Percentiles rank a stretch among this genome's conserved stretches.
phyloP scores from a whole-genome alignment of 208 protist genomes.

The Leishmania tropica region DNA sequence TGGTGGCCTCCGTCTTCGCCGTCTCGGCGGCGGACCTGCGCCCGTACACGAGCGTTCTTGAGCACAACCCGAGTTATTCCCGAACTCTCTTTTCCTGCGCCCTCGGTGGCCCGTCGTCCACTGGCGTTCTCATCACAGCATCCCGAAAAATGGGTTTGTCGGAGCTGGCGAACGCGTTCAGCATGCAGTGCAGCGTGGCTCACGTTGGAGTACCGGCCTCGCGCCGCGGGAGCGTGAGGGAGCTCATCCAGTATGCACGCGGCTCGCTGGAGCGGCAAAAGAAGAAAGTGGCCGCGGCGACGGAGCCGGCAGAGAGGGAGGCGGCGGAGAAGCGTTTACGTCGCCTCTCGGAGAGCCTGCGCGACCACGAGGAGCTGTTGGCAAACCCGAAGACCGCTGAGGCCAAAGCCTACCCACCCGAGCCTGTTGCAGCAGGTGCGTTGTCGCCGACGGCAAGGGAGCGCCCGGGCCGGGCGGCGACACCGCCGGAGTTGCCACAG shows the following conservation, averaged over 20 bases:
- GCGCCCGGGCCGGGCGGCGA: neutral
- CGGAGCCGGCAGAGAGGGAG: slow-evolving; percentile 34
- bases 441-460: slow-evolving; percentile 7
- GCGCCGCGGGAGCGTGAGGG: slow-evolving; percentile 58
- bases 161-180: slow-evolving; percentile 35
- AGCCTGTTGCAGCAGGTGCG: neutral
- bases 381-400: slow-evolving; percentile 37
- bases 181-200: slow-evolving; percentile 39
- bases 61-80: slow-evolving; percentile 32
- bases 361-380: slow-evolving; percentile 45
- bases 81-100: slow-evolving; percentile 55
- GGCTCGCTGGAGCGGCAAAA: slow-evolving; percentile 29
- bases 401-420: slow-evolving; percentile 35
- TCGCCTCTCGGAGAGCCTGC: slow-evolving; percentile 47
- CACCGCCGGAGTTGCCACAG: neutral
- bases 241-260: slow-evolving; percentile 43
- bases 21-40: slow-evolving; percentile 38
- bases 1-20: slow-evolving; percentile 52
- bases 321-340: slow-evolving; percentile 21
- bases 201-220: slow-evolving; percentile 34
- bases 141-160: slow-evolving; percentile 24
- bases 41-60: slow-evolving; percentile 37
- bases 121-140: slow-evolving; percentile 40
- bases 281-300: slow-evolving; percentile 28
- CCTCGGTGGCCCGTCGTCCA: slow-evolving; percentile 49